Evolutionary conservation across 1,284 basidiomycete species (phyloP).

Genomic region (Microbotryum intermedium): DNA sequence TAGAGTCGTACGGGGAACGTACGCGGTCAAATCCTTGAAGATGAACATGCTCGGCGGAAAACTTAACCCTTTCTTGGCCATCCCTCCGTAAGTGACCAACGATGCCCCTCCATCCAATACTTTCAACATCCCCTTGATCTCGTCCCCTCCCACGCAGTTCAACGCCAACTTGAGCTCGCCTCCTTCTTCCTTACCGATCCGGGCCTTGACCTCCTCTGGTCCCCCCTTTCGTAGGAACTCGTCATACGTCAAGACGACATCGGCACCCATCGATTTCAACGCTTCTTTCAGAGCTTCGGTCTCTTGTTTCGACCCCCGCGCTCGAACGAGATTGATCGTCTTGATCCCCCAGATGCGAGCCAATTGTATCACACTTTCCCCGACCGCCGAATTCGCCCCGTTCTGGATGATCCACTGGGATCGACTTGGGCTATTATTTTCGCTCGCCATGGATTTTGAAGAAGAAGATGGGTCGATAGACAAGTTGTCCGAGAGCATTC

Average conservation of each 20-base stretch:
- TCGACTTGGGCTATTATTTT: conserved; percentile 11
- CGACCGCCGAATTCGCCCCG: conserved; percentile 67
- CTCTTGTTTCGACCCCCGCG: conserved; percentile 54
- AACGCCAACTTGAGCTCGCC: conserved; percentile 50
- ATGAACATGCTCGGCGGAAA: conserved; percentile 72
- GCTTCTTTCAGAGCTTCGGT: conserved; percentile 48
- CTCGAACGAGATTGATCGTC: conserved; percentile 68
- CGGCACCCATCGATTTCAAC: conserved; percentile 56
- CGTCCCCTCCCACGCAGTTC: conserved; percentile 68
- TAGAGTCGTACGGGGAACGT: conserved; percentile 10
- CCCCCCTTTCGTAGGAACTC: conserved; percentile 43
- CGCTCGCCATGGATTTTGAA: neutral
- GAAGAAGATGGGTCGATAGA: conserved; percentile 24
- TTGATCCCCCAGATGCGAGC: conserved; percentile 46
- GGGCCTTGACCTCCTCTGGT: conserved; percentile 40
- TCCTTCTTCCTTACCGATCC: conserved; percentile 4
- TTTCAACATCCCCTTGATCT: conserved; percentile 58
- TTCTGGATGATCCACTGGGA: conserved; percentile 63
- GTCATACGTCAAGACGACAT: conserved; percentile 63
- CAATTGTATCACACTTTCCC: conserved; percentile 33
- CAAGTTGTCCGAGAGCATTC: conserved; percentile 61
- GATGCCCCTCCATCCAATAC: conserved; percentile 41
- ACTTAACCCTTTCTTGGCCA: conserved; percentile 70
- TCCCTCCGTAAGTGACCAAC: conserved; percentile 70
- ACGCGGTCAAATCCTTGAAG: conserved; percentile 49